A percentile compares a stretch with the other conserved stretches of the same genome.
These are phyloP conservation scores for Gossypium rotundifolium DNA, from an alignment of 345 rosid species.

Conservation along the genomic window DNA sequence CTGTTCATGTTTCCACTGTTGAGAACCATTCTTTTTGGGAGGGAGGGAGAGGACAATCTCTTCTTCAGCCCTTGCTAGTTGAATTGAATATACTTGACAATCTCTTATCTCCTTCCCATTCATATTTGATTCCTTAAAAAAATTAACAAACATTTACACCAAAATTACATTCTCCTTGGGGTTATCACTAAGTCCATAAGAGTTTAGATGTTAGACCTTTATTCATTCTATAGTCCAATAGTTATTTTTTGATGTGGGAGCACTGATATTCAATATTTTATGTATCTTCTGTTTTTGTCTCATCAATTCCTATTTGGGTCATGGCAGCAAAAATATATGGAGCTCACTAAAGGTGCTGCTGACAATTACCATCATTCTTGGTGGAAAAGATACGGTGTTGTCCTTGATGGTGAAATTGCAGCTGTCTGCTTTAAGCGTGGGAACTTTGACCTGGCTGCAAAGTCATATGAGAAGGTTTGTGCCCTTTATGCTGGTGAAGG, in stretches of 20 bases:
- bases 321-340: slow-evolving; percentile 81
- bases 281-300: slow-evolving; percentile 2
- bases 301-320: slow-evolving; percentile 18
- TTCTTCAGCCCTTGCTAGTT: background rate
- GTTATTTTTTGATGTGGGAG: background rate
- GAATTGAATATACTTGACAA: background rate
- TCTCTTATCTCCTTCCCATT: background rate
- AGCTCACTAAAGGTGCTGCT: slow-evolving; percentile 93
- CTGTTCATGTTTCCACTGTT: background rate
- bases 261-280: background rate
- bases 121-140: background rate
- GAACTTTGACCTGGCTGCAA: slow-evolving; percentile 88
- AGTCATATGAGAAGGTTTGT: slow-evolving; percentile 93
- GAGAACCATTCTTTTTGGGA: background rate
- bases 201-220: background rate
- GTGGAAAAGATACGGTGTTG: slow-evolving; percentile 99
- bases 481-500: slow-evolving; percentile 95
- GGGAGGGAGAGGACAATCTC: background rate
- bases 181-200: background rate
- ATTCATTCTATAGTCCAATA: background rate
- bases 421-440: slow-evolving; percentile 86
- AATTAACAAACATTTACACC: background rate
- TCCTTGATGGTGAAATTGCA: slow-evolving; percentile 96
- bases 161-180: background rate
- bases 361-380: slow-evolving; percentile 89